Conservation (phyloP, 2,329 filamentous ascomycete species). For the Nigrospora sphaerica region DNA sequence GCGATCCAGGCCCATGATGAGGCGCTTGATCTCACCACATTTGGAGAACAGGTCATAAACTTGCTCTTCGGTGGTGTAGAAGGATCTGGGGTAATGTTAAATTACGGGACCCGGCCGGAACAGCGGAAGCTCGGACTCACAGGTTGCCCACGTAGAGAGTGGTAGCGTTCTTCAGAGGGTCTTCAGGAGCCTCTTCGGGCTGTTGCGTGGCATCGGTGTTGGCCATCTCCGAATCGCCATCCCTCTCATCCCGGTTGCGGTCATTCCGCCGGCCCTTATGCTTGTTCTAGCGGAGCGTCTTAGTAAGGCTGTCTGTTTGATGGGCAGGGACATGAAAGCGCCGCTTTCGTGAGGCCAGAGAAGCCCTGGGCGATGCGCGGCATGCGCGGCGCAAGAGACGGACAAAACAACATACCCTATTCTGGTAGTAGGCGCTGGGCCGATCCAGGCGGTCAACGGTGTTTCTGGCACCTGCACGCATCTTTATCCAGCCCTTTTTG, state of each 20-base stretch:
- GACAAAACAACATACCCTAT: constrained; percentile 53
- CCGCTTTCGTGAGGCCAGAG: too few species aligned
- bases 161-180: constrained; percentile 78
- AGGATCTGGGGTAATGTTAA: constrained; percentile 52
- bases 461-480: constrained; percentile 44
- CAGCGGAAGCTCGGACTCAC: constrained; percentile 37
- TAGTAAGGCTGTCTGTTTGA: neutral
- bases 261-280: constrained; percentile 65
- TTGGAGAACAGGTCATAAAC: constrained; percentile 96
- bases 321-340: too few species aligned
- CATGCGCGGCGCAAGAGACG: neutral
- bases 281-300: constrained; percentile 28
- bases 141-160: constrained; percentile 98
- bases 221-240: constrained; percentile 44
- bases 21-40: constrained; percentile 95
- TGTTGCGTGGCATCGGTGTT: constrained; percentile 16
- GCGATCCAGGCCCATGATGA: constrained; percentile 95
- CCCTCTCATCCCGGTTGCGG: constrained; percentile 38
- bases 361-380: constrained; percentile 2
- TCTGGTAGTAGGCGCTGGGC: constrained; percentile 88
- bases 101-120: neutral
- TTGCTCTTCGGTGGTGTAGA: constrained; percentile 98
- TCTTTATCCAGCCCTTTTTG: constrained; percentile 16
- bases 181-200: constrained; percentile 53
- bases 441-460: constrained; percentile 91